These are phyloP conservation scores for Aspergillus fischeri DNA, from an alignment of 2,329 filamentous ascomycete genomes.

Conservation along the genomic window DNA sequence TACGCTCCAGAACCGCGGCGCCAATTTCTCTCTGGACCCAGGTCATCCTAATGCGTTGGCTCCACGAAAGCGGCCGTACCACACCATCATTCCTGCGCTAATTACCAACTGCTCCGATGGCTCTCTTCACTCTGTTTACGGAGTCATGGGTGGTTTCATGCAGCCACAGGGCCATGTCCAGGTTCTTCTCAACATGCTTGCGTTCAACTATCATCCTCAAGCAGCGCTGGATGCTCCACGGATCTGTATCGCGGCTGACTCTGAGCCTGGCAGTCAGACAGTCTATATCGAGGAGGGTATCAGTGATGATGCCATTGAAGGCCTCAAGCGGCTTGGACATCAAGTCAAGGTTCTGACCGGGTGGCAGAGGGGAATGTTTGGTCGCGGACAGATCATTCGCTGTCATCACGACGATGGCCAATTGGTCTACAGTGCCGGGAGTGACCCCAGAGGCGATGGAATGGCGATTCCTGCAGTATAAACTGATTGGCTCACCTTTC, in stretches of 20 bases:
- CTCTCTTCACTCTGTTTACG: conserved; percentile 78
- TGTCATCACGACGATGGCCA: conserved; percentile 70
- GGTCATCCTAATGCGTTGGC: conserved; percentile 76
- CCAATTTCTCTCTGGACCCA: conserved; percentile 69
- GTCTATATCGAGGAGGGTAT: conserved; percentile 85
- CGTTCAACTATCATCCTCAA: conserved; percentile 78
- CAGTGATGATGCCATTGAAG: conserved; percentile 60
- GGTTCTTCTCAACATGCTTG: conserved; percentile 82
- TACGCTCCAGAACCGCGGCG: conserved; percentile 87
- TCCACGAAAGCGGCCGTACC: conserved; percentile 85
- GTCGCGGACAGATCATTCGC: conserved; percentile 80
- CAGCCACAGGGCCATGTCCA: conserved; percentile 96
- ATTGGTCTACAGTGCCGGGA: conserved; percentile 80
- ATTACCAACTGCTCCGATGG: conserved; percentile 73
- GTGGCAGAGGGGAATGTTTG: conserved; percentile 66
- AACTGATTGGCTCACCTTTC: background rate
- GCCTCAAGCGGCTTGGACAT: conserved; percentile 68
- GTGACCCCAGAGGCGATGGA: conserved; percentile 83
- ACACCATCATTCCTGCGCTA: conserved; percentile 94
- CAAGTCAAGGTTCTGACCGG: conserved; percentile 65
- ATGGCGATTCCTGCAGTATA: conserved; percentile 50
- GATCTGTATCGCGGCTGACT: conserved; percentile 77
- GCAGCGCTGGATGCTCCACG: conserved; percentile 85
- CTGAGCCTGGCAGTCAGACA: conserved; percentile 56
- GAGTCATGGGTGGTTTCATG: conserved; percentile 98